Evolutionary conservation across 768 basidiomycete species (phyloP).

Genomic region (Boletus reticuloceps): DNA sequence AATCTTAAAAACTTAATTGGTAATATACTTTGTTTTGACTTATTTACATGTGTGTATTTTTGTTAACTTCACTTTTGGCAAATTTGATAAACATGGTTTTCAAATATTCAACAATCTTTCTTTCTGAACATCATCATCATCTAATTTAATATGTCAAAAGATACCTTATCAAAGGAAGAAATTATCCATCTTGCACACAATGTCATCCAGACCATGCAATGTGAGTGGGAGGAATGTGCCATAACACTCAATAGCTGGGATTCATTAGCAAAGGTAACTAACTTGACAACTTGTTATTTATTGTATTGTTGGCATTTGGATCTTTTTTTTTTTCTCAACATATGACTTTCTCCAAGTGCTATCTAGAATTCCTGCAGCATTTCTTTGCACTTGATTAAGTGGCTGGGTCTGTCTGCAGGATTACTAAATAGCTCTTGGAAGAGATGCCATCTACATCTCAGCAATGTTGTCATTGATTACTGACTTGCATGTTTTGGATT

Average conservation of each 20-base stretch:
- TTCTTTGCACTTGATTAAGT: constrained; percentile 7
- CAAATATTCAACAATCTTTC: neutral
- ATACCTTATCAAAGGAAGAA: constrained; percentile 20
- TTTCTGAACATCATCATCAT: constrained; percentile 8
- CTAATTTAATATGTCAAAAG: constrained; percentile 14
- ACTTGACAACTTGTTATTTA: constrained; percentile 2
- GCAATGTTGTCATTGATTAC: neutral
- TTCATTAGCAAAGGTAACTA: constrained; percentile 29
- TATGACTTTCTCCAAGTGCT: neutral
- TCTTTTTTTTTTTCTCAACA: neutral
- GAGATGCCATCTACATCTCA: neutral
- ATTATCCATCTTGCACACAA: constrained; percentile 21
- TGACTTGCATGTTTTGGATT: constrained; percentile 4
- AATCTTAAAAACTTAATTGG: neutral
- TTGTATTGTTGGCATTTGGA: constrained; percentile 2
- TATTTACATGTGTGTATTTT: constrained; percentile 12
- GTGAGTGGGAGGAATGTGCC: constrained; percentile 30
- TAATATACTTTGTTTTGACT: neutral
- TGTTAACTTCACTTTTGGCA: no score
- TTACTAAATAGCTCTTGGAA: constrained; percentile 19
- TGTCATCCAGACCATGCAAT: constrained; percentile 25
- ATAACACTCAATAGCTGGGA: constrained; percentile 29
- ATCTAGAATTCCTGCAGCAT: constrained; percentile 13
- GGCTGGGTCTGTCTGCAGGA: constrained; percentile 17
- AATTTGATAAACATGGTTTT: neutral